Base-by-base conservation (phyloP, 1,139 yeast genomes). In the Suhomyces bokatorum region DNA sequence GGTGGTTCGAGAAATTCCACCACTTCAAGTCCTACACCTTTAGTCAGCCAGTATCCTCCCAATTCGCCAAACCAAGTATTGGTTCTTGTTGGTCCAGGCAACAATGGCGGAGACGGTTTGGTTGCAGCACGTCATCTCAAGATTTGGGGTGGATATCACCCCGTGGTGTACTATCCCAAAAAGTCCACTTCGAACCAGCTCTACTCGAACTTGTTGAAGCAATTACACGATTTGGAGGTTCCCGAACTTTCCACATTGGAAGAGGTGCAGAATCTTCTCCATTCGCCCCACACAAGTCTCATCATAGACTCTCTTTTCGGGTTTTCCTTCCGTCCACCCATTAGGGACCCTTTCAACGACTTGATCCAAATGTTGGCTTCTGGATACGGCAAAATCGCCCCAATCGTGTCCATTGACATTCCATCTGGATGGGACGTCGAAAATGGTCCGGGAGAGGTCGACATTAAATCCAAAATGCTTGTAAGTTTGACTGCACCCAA, bases 341-440 rank as follows among this genome's bases (percentile, higher is more conserved):
- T 93, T 40, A 71, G 98, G 44, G 79, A 78, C 30, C 97, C 97
- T 0, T 93, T 88, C 61, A 80, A 77, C 32, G 70, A 71, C 0
- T 77, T 86, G 27, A 73, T 93, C 43, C 56, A 62, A 4, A 66
- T 69, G 32, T 67, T 91, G 56, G 50, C 69, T 6, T 44, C 46
- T 1, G 62, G 73, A 22, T 55, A 66, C 3, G 43, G 54, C 5
- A 54, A 63, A 9, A 61, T 72, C 9, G 66, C 75, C 4, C 90
- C 89, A 0, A 78, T 91, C 3, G 80, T 88, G 0, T 81, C 96
- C 0, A 87, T 93, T 1, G 99, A 93, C 60, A 82, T 91, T 34
- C 99, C 99, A 0, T 86, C 96, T 0, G 96, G 97, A 0, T 93
- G 99, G 99, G 95, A 90, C 60, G 98, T 93, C 6, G 96, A 93